Evolutionary conservation across 2,329 filamentous ascomycete genomes (phyloP), one percentile per base, ranked within the genome.

Genomic region (Didymella lethalis): DNA sequence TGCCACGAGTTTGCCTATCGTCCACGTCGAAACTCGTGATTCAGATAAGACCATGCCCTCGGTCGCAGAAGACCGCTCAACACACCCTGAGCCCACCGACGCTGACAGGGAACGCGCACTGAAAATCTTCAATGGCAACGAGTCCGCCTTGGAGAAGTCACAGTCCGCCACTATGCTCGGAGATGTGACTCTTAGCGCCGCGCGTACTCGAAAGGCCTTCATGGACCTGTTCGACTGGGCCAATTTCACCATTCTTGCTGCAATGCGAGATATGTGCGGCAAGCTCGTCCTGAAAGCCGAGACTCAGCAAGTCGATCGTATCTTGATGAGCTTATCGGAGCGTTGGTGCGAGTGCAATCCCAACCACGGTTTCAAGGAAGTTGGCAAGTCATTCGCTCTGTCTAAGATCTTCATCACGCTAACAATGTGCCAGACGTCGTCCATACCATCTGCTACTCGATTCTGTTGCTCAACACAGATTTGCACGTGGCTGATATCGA

Each of bases 401-500:
- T 5, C 7, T 5, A 12, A 11, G 0, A 14, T 14, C 16, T 45
- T 18, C 45, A 34, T 50, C 54, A 31, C 47, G 63, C 78, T 80
- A 68, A 83, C 64, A 32, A 44, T 10, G 6, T 23, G 31, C 8
- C 70, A 90, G 94, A 98, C 80, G 90, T 98, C 47, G 93, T 99
- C 18, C 94, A 99, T 76, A 97, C 93, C 25, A 96, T 98, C 64
- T 96, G 92, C 79, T 99, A 98, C 77, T 97, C 95, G 0, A 88
- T 99, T 64, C 89, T 99, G 72, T 84, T 99, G 11, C 84, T 99
- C 63, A 99, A 99, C 72, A 99, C 95, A 32, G 95, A 99, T 80
- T 82, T 99, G 55, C 94, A 99, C 72, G 78, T 98, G 71, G 95
- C 94, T 58, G 93, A 98, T 73, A 97, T 98, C 67, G 93, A 96